Conservation (phyloP, 495 filamentous ascomycete genomes). For the Xylona heveae region DNA sequence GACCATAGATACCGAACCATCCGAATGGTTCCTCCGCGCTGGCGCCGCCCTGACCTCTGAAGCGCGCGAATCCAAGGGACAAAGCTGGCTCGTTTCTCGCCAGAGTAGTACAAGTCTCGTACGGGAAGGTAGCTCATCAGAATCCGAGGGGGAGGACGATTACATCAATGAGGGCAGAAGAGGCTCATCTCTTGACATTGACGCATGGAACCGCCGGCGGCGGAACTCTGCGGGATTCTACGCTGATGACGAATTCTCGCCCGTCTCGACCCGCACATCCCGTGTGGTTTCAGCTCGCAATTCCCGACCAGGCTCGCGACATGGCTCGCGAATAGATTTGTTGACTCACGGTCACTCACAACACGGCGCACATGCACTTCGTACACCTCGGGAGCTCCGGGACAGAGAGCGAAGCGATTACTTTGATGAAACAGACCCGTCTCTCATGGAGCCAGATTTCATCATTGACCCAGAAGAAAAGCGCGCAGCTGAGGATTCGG, state of each 20-base stretch:
- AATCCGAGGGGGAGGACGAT: background rate
- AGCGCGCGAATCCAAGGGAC: constrained; percentile 6
- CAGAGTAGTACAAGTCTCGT: constrained; percentile 1
- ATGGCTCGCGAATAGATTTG: background rate
- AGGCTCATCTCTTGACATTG: too few relatives aligned
- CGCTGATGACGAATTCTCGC: constrained; percentile 75
- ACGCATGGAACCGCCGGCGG: too few relatives aligned
- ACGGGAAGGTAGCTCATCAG: background rate
- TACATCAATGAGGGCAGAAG: too few relatives aligned
- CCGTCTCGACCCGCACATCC: constrained; percentile 18
- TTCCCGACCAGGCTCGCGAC: constrained; percentile 1
- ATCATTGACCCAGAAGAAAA: constrained; percentile 16
- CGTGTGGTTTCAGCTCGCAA: background rate
- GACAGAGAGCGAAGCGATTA: too few relatives aligned
- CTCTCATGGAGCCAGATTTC: constrained; percentile 34
- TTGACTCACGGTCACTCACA: too few relatives aligned
- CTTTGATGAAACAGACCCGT: too few relatives aligned
- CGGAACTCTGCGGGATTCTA: too few relatives aligned
- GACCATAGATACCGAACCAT: background rate
- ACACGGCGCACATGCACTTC: too few relatives aligned
- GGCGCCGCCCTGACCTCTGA: constrained; percentile 4
- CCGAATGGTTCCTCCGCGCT: constrained; percentile 4
- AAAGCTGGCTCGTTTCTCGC: constrained; percentile 5
- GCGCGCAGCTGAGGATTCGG: constrained; percentile 7
- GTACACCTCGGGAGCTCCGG: too few relatives aligned